Conservation (phyloP, 1,139 yeast genomes). For the Yamadazyma siamensis region DNA sequence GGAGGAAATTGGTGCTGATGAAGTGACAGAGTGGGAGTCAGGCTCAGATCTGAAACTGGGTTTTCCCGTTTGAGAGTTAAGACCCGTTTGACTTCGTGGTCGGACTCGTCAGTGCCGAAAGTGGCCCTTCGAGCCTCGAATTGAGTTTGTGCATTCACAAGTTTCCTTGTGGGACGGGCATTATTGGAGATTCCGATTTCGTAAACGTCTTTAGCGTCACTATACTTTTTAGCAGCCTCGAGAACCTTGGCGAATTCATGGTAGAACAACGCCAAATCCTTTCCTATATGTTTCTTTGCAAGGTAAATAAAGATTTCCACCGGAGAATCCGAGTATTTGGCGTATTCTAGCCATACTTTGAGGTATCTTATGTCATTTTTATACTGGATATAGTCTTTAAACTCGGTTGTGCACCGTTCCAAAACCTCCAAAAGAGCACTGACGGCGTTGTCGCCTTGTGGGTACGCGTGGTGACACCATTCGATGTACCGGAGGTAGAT, state of each 20-base stretch:
- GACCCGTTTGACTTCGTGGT: conserved; percentile 13
- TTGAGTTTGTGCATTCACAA: conserved; percentile 46
- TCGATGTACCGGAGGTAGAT: conserved; percentile 65
- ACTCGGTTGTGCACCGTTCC: conserved; percentile 70
- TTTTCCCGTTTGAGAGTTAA: conserved; percentile 28
- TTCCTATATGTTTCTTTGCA: conserved; percentile 72
- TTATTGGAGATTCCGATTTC: conserved; percentile 53
- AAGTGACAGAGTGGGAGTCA: conserved; percentile 1
- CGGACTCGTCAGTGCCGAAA: conserved; percentile 8
- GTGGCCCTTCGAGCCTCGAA: conserved; percentile 36
- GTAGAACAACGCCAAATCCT: conserved; percentile 63
- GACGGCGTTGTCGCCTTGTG: conserved; percentile 64
- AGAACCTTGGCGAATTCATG: conserved; percentile 74
- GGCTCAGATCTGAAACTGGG: conserved; percentile 3
- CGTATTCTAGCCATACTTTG: conserved; percentile 76
- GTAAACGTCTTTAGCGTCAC: conserved; percentile 65
- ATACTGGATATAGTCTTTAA: conserved; percentile 63
- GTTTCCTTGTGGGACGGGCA: conserved; percentile 65
- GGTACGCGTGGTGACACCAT: conserved; percentile 68
- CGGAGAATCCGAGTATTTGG: conserved; percentile 67
- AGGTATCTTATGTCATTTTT: conserved; percentile 81
- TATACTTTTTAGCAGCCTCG: conserved; percentile 48
- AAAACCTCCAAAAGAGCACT: conserved; percentile 66
- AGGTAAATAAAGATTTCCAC: conserved; percentile 70
- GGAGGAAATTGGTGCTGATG: too few relatives aligned